These are phyloP conservation scores for Paralagenidium karlingii DNA, from an alignment of 352 stramenopile species.

Conservation along the genomic window DNA sequence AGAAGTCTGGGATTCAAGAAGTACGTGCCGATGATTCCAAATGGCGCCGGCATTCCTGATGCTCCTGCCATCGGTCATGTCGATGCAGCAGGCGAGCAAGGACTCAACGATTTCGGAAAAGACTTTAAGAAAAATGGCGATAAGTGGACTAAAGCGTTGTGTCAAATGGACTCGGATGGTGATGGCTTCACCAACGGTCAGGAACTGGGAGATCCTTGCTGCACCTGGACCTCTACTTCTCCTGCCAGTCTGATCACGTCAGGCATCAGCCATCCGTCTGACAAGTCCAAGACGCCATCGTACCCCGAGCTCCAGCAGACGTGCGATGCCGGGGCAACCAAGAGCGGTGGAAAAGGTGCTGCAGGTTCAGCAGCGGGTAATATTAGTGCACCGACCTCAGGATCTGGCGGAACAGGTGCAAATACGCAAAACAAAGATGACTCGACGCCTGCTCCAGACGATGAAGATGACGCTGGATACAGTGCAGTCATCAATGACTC, in stretches of 20 bases:
- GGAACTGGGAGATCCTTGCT: constrained; percentile 78
- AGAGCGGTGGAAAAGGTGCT: neutral
- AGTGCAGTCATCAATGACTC: no score
- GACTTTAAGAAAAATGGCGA: constrained; percentile 35
- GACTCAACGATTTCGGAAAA: constrained; percentile 48
- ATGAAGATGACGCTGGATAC: no score
- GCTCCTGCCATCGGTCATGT: constrained; percentile 39
- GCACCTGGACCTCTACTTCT: constrained; percentile 42
- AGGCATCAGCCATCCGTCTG: constrained; percentile 43
- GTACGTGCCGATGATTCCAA: constrained; percentile 36
- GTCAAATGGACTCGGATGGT: constrained; percentile 52
- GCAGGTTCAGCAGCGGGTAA: neutral
- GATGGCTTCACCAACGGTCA: constrained; percentile 78
- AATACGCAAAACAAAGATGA: neutral
- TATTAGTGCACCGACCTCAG: constrained; percentile 12
- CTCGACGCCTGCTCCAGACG: constrained; percentile 24
- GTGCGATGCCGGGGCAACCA: constrained; percentile 12
- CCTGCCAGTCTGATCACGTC: constrained; percentile 30
- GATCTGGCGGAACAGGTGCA: constrained; percentile 6
- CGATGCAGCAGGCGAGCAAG: constrained; percentile 21
- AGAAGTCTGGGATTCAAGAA: constrained; percentile 13
- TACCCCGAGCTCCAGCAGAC: constrained; percentile 30
- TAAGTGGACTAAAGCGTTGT: constrained; percentile 36
- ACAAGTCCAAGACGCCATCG: constrained; percentile 36
- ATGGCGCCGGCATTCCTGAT: constrained; percentile 32